These are phyloP conservation scores for Metschnikowia picachoensis DNA, from an alignment of 805 yeast genomes.

Conservation along the genomic window DNA sequence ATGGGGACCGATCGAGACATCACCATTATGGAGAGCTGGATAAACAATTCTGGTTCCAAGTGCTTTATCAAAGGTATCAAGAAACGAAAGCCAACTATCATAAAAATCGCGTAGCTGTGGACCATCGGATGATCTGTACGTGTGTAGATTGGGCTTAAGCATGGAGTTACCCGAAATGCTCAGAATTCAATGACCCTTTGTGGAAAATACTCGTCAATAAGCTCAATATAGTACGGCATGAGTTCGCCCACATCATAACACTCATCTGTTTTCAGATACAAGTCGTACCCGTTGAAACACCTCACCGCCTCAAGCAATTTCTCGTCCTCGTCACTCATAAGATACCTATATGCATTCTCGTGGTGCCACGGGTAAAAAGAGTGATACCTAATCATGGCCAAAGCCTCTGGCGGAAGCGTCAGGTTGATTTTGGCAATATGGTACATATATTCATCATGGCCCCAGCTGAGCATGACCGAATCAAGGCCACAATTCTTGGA, in stretches of 20 bases:
- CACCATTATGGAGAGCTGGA: too few species aligned
- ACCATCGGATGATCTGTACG: too few species aligned
- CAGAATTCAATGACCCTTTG: constrained; percentile 53
- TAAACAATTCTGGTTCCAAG: too few species aligned
- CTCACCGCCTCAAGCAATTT: constrained; percentile 60
- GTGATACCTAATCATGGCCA: constrained; percentile 74
- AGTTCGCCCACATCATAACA: constrained; percentile 46
- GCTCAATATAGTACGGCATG: constrained; percentile 55
- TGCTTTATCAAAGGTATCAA: too few species aligned
- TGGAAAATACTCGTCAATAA: constrained; percentile 69
- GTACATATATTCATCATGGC: constrained; percentile 77
- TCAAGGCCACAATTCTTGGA: constrained; percentile 62
- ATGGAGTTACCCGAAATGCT: too few species aligned
- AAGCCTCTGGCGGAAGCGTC: constrained; percentile 57
- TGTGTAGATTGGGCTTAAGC: too few species aligned
- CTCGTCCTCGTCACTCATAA: constrained; percentile 61
- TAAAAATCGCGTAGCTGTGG: too few species aligned
- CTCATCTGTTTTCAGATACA: constrained; percentile 58
- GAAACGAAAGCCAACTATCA: too few species aligned
- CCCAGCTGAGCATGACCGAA: constrained; percentile 72
- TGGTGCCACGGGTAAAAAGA: constrained; percentile 77
- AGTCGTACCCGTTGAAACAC: constrained; percentile 64
- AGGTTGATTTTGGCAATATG: constrained; percentile 65
- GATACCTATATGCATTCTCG: constrained; percentile 59
- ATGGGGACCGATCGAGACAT: too few species aligned